phyloP scores from a whole-genome alignment of 805 yeast species.

The Starmerella cellae region DNA sequence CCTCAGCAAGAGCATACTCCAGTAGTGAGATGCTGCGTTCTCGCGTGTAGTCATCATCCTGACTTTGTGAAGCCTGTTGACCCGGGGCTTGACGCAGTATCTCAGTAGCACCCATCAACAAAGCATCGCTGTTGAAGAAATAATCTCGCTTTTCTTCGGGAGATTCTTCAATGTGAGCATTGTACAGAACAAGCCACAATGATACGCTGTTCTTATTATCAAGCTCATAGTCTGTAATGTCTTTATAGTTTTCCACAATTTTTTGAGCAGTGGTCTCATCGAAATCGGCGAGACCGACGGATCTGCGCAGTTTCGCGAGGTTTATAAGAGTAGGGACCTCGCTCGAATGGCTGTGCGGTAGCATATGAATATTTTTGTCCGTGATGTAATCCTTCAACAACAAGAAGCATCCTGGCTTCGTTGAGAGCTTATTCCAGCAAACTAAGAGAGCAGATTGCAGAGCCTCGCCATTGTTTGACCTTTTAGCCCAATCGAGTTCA shows the following conservation, averaged over 20 bases:
- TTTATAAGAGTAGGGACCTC: constrained; percentile 28
- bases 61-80: constrained; percentile 9
- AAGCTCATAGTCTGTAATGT: constrained; percentile 23
- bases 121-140: constrained; percentile 53
- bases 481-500: constrained; percentile 34
- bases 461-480: constrained; percentile 6
- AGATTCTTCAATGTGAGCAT: constrained; percentile 28
- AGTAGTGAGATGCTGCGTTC: constrained; percentile 39
- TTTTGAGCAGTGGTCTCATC: not conserved
- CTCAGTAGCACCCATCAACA: constrained; percentile 41
- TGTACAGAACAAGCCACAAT: constrained; percentile 29
- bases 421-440: constrained; percentile 37
- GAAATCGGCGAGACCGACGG: constrained; percentile 12
- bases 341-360: constrained; percentile 11
- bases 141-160: constrained; percentile 44
- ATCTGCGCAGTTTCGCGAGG: constrained; percentile 37
- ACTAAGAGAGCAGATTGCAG: constrained; percentile 18
- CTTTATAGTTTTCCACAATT: not conserved
- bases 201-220: not conserved
- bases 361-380: constrained; percentile 19
- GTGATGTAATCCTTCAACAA: constrained; percentile 38
- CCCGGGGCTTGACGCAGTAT: too few relatives aligned
- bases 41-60: not conserved
- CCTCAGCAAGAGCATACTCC: constrained; percentile 42
- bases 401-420: constrained; percentile 50